Base-by-base conservation (phyloP, 805 yeast species). In the Candida ficus region DNA sequence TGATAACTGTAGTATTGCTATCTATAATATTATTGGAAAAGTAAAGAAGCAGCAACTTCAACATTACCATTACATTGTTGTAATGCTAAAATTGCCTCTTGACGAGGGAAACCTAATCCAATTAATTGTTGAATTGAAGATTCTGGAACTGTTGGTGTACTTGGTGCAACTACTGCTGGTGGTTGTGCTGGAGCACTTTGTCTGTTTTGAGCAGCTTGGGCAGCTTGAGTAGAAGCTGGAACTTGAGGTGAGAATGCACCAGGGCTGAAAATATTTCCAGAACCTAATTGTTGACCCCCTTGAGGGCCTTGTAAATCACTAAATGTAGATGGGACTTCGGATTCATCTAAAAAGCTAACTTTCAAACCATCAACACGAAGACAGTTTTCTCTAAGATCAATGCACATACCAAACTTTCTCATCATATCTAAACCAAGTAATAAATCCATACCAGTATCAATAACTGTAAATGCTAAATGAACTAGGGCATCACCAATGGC, bases 361-460 rank as follows among this genome's bases (percentile, higher is more conserved):
- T 80, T 82, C 21, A 78, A 77, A 41, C 77, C 80, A n/a, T 77
- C 80, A 41, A 91, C 76, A 3, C 73, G 69, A 40, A 93, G 69
- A 9, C 71, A 72, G 54, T 85, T 81, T 35, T 67, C 67, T 33
- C 72, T 72, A 50, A 93, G 68, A 59, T 93, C 96, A 38, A 93
- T 78, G 29, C 70, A 65, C 36, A 95, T 95, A 56, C 81, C 89
- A 60, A 89, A 91, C 49, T 96, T 78, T 61, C 83, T 80, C 53
- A 93, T 70, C 95, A 91, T 75, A 60, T 93, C 99, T 38, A 93
- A 68, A 0, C 99, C 99, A 25, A 93, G 70, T 30, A 93, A 65
- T 48, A 90, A 68, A 48, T 88, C 95, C 18, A 80, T 80, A 8
- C 66, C 68, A 1, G 83, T 73, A 45, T 91, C 95, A 37, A 91